Evolutionary conservation across 1,139 yeast genomes (phyloP), one percentile per base, ranked within the genome.

Genomic region (Candida pseudocylindracea): DNA sequence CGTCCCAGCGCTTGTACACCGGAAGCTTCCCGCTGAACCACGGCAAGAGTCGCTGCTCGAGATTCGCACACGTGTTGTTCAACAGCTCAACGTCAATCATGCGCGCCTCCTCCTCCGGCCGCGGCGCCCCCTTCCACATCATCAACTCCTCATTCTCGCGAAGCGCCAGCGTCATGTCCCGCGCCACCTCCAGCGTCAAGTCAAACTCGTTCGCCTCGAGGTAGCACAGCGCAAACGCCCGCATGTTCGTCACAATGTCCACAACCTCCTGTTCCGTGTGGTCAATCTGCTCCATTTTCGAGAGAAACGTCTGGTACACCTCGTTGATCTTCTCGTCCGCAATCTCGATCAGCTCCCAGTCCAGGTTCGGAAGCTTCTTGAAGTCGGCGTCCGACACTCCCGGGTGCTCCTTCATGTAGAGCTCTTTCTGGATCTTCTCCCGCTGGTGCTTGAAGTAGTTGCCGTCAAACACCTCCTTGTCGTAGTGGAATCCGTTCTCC

Each of bases 151-250:
- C 20, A 6, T 15, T 15, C 20, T 15, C 20, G 20, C 20, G 20
- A 6, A 15, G 20, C 20, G 20, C 20, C 4, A 6, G 6, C 10
- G 8, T 25, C 3, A 8, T 9, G 10, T 25, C 8, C 9, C 10
- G 10, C 10, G 10, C 10, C 10, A 8, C 10, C 26, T 25, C 10
- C 10, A 8, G 26, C 26, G 10, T 5, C 20, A 15, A 15, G 6
- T 15, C 20, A 15, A 15, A 15, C 6, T 40, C 39, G 34, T 49
- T 46, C 25, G 51, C 33, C 6, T 41, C 38, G 27, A 55, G 31
- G 38, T 53, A 60, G 37, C 65, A 60, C 35, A 53, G 50, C 3
- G 57, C 58, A 35, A 46, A 60, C 2, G 56, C 34, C 30, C 67
- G 36, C 35, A 55, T 32, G 2, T 57, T 26, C 0, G 57, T 45